phyloP scores from a whole-genome alignment of 108 stramenopile species.

The Skeletonema potamos region DNA sequence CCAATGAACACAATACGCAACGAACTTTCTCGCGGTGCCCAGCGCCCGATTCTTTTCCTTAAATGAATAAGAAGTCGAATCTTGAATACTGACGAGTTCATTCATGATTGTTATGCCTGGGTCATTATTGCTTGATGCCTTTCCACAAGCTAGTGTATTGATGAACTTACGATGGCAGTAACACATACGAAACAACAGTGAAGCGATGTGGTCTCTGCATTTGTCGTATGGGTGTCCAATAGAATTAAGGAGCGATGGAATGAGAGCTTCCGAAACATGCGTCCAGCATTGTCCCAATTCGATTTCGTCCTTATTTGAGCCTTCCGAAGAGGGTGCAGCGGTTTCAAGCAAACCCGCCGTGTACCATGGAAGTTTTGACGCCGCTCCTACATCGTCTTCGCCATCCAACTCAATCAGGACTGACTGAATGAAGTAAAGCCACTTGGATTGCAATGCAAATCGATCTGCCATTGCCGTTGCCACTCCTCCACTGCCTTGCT shows the following conservation, averaged over 20 bases:
- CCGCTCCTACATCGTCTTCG: conserved; percentile 33
- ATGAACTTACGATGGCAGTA: conserved; percentile 71
- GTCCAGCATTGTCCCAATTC: conserved; percentile 64
- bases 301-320: conserved; percentile 7
- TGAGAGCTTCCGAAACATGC: conserved; percentile 53
- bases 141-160: conserved; percentile 13
- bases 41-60: conserved; percentile 70
- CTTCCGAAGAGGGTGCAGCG: neutral
- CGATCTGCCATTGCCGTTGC: conserved; percentile 30
- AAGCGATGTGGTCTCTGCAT: conserved; percentile 86
- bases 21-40: conserved; percentile 80
- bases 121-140: conserved; percentile 25
- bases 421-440: conserved; percentile 76
- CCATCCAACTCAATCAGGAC: conserved; percentile 80
- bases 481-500: conserved; percentile 20
- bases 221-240: conserved; percentile 88
- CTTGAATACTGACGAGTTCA: conserved; percentile 47
- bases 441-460: conserved; percentile 83
- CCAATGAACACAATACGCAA: conserved; percentile 80
- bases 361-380: conserved; percentile 40
- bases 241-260: conserved; percentile 68
- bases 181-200: conserved; percentile 77
- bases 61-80: conserved; percentile 41
- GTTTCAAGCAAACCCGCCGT: conserved; percentile 19
- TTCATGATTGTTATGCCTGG: conserved; percentile 66